Conservation (phyloP, 2,329 filamentous ascomycete species). For the Ophiosphaerella narmari region DNA sequence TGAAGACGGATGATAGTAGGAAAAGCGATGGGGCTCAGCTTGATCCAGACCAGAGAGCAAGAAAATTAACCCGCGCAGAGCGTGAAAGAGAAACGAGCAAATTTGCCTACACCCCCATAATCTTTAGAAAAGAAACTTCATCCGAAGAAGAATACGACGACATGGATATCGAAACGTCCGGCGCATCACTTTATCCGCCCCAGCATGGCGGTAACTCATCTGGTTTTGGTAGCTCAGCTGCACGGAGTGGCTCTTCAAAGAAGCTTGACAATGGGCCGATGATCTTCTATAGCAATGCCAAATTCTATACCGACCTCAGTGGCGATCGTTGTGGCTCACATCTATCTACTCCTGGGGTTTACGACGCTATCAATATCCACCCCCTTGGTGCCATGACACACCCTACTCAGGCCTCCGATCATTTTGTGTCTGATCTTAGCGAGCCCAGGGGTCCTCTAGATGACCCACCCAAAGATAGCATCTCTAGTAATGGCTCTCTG, state of each 20-base stretch:
- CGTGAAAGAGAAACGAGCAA: slow-evolving; percentile 39
- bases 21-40: slow-evolving; percentile 22
- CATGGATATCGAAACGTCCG: slow-evolving; percentile 32
- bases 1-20: slow-evolving; percentile 27
- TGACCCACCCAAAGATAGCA: slow-evolving; percentile 21
- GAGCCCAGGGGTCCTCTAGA: slow-evolving; percentile 35
- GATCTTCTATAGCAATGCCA: slow-evolving; percentile 80
- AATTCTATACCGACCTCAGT: slow-evolving; percentile 80
- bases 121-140: slow-evolving; percentile 52
- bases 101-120: slow-evolving; percentile 54
- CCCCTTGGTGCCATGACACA: slow-evolving; percentile 33
- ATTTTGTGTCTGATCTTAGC: slow-evolving; percentile 25
- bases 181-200: slow-evolving; percentile 33
- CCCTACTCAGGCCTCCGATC: background rate
- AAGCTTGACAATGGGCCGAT: slow-evolving; percentile 72
- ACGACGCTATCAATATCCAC: slow-evolving; percentile 37
- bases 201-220: slow-evolving; percentile 46
- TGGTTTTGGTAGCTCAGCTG: slow-evolving; percentile 52
- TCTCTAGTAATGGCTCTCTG: slow-evolving; percentile 38
- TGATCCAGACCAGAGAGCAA: slow-evolving; percentile 21
- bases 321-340: slow-evolving; percentile 57
- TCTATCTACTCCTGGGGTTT: slow-evolving; percentile 25
- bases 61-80: slow-evolving; percentile 18
- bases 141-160: slow-evolving; percentile 47
- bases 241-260: slow-evolving; percentile 52